Conservation (phyloP, 192 early-diverging fungal genomes). For the Coemansia sp. region DNA sequence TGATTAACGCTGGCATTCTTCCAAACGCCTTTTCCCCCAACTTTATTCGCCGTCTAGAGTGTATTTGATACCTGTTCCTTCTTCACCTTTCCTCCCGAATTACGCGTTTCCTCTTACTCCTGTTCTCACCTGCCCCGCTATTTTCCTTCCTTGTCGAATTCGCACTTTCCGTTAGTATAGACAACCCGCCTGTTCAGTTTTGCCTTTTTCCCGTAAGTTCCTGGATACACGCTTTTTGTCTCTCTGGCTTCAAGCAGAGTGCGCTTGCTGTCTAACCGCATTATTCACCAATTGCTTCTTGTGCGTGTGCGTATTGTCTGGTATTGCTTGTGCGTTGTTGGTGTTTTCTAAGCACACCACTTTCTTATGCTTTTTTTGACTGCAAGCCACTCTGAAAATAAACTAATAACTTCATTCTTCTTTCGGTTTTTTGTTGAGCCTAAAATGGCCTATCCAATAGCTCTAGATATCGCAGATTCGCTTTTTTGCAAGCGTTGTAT, state of each 20-base stretch:
- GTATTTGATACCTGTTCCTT: too few species aligned
- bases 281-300: slow-evolving; percentile 3
- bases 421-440: not conserved
- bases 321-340: not conserved
- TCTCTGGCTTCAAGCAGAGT: not conserved
- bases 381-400: slow-evolving; percentile 1
- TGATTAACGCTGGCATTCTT: not conserved
- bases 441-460: not conserved
- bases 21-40: too few species aligned
- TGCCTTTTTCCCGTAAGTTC: not conserved
- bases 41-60: too few species aligned
- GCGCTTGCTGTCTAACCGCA: slow-evolving; percentile 1
- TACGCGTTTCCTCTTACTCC: too few species aligned
- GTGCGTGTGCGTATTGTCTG: not conserved
- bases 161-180: too few species aligned
- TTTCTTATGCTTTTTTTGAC: not conserved
- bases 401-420: not conserved
- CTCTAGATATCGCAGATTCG: not conserved
- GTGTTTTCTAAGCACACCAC: not conserved
- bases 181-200: too few species aligned
- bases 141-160: too few species aligned
- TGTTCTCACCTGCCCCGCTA: too few species aligned
- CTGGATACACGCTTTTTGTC: not conserved
- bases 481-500: too few species aligned
- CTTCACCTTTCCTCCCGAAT: too few species aligned